Base-by-base conservation (phyloP, 257 asterid species). In the Salvia hispanica region DNA sequence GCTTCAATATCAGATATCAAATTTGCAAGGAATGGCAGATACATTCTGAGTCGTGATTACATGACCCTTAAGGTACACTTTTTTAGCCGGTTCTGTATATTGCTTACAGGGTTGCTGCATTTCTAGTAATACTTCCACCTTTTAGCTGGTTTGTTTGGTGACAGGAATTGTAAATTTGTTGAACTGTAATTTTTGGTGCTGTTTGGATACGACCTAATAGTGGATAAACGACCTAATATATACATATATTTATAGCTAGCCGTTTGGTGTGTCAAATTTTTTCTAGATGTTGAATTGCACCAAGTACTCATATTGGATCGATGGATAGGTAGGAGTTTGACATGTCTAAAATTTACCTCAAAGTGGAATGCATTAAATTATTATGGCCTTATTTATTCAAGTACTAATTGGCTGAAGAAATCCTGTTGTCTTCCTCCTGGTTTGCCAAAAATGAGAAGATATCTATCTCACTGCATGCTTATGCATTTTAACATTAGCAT, bases 1-100 rank as follows among this genome's bases (percentile, higher is more conserved):
- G 99, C 99, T 77, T 95, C 99, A 16, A 83, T 95, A 74, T 95
- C 99, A 76, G 99, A 95, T 84, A 89, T 95, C 74, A 91, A 95
- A 85, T 95, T 95, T 79, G 91, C 96, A 39, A 91, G 66, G 88
- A 86, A 86, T 76, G 98, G 98, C 71, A 84, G 99, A 89, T 79
- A 89, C 69, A 81, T 95, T 67, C 90, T 95, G 64, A 91, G 99
- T 73, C 96, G 99, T 73, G 99, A 95, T 80, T 95, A 95, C 85
- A 95, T 95, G 99, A 89, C 98, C 84, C 97, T 95, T 57, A 95
- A 95, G 99, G 99, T 86, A 58, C 68, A 62, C 47, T 37, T 52
- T 25, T 71, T 28, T 18, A 25, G 48, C 47, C 66, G 13, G 59
- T 73, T 69, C 33, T 25, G 2, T 25, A 25, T 25, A 25, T 25